Base-by-base conservation (phyloP, 2,329 filamentous ascomycete genomes). In the Botrytis elliptica region DNA sequence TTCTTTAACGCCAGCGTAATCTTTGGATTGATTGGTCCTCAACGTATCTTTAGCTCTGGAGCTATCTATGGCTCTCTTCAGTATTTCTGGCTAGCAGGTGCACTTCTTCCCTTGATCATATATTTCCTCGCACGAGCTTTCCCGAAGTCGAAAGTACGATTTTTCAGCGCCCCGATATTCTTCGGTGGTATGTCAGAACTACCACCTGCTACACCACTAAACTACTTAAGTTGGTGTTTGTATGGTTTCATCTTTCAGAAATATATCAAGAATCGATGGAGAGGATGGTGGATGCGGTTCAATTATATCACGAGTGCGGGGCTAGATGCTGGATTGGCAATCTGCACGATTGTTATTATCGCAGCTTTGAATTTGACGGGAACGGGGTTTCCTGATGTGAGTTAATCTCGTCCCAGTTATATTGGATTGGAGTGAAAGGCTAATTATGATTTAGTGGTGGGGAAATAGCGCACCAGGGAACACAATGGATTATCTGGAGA, bases 221-320 rank as follows among this genome's bases (percentile, higher is more conserved):
- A 90, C 77, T 93, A 92, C 79, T 86, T 92, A 65, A 87, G 87
- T 79, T 93, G 91, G 91, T 90, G 88, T 4, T 8, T 76, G 80
- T 88, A 92, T 14, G 92, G 92, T 14, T 86, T 88, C 71, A 76
- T 90, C 52, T 93, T 93, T 84, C 92, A 93, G 82, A 91, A 87
- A 78, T 89, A 85, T 77, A 87, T 93, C 80, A 88, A 88, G 80
- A 86, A 89, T 74, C 86, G 88, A 75, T 91, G 87, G 82, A 87
- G 86, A 10, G 91, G 89, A 52, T 94, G 92, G 92, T 94, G 92
- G 92, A 84, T 91, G 82, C 88, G 90, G 81, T 94, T 92, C 84
- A 93, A 94, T 84, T 94, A 93, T 80, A 86, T 93, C 79, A 88
- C 90, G 0, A 92, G 91, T 29, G 91, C 91, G 0, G 92, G 89